A percentile compares a stretch with the other conserved stretches of the same genome.
These are phyloP conservation scores for Hordeum marinum DNA, from an alignment of 176 grass and related monocot species.

Conservation along the genomic window DNA sequence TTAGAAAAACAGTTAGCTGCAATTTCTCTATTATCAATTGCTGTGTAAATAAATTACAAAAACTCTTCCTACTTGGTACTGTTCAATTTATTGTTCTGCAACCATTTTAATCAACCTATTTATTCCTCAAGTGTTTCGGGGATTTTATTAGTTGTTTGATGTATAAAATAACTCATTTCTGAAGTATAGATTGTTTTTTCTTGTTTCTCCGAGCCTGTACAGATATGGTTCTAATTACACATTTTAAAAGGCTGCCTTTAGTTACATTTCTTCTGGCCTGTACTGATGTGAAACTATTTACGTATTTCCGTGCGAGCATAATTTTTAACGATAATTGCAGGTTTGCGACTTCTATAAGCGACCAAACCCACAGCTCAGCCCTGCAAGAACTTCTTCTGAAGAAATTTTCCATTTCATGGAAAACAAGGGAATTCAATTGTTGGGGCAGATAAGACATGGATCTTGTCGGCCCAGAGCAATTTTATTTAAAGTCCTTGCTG, in stretches of 20 bases:
- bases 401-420: slow-evolving; percentile 80
- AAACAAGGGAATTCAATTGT: slow-evolving; percentile 72
- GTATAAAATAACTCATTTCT: neutral
- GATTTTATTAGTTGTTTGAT: neutral
- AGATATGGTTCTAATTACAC: neutral
- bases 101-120: neutral
- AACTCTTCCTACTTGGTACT: slow-evolving; percentile 3
- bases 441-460: slow-evolving; percentile 97
- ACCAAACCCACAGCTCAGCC: slow-evolving; percentile 69
- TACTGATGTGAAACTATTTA: neutral
- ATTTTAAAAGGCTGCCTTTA: neutral
- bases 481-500: slow-evolving; percentile 95
- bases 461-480: slow-evolving; percentile 90
- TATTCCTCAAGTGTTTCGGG: neutral
- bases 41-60: slow-evolving; percentile 18
- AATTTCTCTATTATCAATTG: neutral
- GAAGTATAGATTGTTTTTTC: neutral
- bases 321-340: slow-evolving; percentile 46
- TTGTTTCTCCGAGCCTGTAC: slow-evolving; percentile 5
- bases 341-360: slow-evolving; percentile 92
- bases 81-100: slow-evolving; percentile 13
- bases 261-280: slow-evolving; percentile 12
- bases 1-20: neutral
- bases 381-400: slow-evolving; percentile 71
- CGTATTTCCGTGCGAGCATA: neutral